Base-by-base conservation (phyloP, 2,329 filamentous ascomycete species). In the Epichloe coenophiala region DNA sequence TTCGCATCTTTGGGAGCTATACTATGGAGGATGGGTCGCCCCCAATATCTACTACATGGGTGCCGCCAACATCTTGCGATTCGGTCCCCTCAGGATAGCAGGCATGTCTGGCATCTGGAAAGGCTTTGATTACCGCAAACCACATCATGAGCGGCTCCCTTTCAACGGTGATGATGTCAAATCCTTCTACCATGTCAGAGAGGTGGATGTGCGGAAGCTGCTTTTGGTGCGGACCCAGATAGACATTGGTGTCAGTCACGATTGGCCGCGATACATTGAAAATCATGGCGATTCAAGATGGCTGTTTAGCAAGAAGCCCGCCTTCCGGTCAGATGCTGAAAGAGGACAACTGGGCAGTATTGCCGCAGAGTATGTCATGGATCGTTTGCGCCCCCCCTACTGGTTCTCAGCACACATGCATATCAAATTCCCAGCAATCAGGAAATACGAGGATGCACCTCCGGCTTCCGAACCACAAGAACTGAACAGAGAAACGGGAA, bases 41-140 rank as follows among this genome's bases (percentile, higher is more conserved):
- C 89, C 88, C 8, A 95, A 93, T 58, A 97, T 98, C 56, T 98
- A 96, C 73, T 98, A 96, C 68, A 77, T 97, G 65, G 93, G 93
- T 46, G 88, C 89, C 36, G 88, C 93, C 53, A 96, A 95, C 62
- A 83, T 98, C 8, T 65, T 98, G 40, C 83, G 84, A 17, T 73
- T 94, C 35, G 91, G 91, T 0, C 84, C 87, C 1, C 70, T 98
- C 46, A 82, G 93, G 21, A 95, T 98, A 54, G 87, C 88, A 37
- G 91, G 85, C 5, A 73, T 97, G 64, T 93, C 88, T 49, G 93
- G 93, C 5, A 98, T 98, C 56, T 98, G 88, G 86, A 96, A 96
- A 65, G 85, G 83, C 2, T 85, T 83, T 60, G 84, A 96, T 67
- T 98, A 94, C 68, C 78, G 80, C 54, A 90, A 86, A 64, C 73